phyloP scores from a whole-genome alignment of 2,329 filamentous ascomycete species.

The Ceratocystis eucalypticola region DNA sequence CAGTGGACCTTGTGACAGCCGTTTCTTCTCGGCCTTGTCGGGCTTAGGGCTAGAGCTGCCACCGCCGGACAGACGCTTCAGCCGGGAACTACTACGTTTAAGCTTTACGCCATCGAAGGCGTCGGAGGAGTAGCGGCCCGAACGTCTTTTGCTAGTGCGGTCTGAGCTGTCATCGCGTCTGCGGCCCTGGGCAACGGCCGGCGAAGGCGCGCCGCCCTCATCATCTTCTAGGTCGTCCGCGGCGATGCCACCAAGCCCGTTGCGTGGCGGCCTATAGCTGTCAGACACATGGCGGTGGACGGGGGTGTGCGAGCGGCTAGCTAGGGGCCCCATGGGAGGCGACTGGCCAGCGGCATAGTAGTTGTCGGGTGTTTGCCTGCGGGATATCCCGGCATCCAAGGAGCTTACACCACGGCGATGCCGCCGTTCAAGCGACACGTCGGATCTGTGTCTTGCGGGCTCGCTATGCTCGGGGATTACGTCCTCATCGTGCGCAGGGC shows the following conservation, averaged over 20 bases:
- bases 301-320: background rate
- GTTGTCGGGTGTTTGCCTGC: slow-evolving; percentile 6
- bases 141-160: slow-evolving; percentile 31
- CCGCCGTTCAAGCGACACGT: background rate
- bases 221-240: slow-evolving; percentile 27
- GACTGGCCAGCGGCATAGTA: background rate
- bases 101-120: slow-evolving; percentile 31
- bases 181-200: slow-evolving; percentile 50
- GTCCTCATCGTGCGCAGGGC: slow-evolving; percentile 23
- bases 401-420: slow-evolving; percentile 16
- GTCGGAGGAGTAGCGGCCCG: slow-evolving; percentile 38
- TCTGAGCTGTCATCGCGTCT: slow-evolving; percentile 38
- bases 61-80: slow-evolving; percentile 43
- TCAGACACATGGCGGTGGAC: slow-evolving; percentile 15
- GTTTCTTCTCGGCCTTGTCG: slow-evolving; percentile 27
- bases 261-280: slow-evolving; percentile 11
- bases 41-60: background rate
- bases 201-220: slow-evolving; percentile 57
- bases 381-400: slow-evolving; percentile 10
- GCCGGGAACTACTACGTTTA: slow-evolving; percentile 43
- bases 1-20: slow-evolving; percentile 21
- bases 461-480: slow-evolving; percentile 34
- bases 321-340: background rate
- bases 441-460: slow-evolving; percentile 15
- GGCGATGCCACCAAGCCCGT: background rate